phyloP scores from a whole-genome alignment of 2,329 filamentous ascomycete species.

The Mycosphaerelloides madeirae region DNA sequence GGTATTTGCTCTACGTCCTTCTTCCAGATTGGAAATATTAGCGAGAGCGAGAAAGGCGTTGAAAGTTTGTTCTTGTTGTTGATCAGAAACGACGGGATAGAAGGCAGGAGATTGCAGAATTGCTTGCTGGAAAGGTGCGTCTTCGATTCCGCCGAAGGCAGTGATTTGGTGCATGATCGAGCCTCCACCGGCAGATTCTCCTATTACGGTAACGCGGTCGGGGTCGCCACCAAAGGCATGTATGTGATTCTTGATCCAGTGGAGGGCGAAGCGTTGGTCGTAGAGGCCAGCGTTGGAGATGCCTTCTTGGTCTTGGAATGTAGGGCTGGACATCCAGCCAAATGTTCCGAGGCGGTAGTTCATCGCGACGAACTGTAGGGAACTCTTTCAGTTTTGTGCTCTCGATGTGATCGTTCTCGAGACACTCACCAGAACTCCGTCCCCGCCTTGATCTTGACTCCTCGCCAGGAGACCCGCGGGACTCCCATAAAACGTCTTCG shows the following conservation, averaged over 20 bases:
- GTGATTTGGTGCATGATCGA: conserved; percentile 55
- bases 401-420: not conserved
- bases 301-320: conserved; percentile 38
- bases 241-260: conserved; percentile 49
- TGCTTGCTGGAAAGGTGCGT: conserved; percentile 42
- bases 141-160: conserved; percentile 41
- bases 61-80: conserved; percentile 38
- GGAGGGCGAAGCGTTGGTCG: conserved; percentile 53
- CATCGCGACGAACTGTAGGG: conserved; percentile 37
- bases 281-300: conserved; percentile 48
- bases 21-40: conserved; percentile 42
- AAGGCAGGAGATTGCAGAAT: conserved; percentile 46
- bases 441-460: conserved; percentile 35
- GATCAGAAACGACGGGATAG: conserved; percentile 32
- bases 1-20: conserved; percentile 42
- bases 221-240: conserved; percentile 51
- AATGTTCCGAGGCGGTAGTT: conserved; percentile 49
- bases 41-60: conserved; percentile 38
- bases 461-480: conserved; percentile 33
- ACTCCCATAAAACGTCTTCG: conserved; percentile 34
- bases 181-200: conserved; percentile 50
- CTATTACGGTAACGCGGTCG: conserved; percentile 37
- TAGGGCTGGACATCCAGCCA: conserved; percentile 46
- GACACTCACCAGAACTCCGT: conserved; percentile 36
- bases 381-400: not conserved